Conservation (phyloP, 1,284 basidiomycete genomes). For the Puccinia horiana region DNA sequence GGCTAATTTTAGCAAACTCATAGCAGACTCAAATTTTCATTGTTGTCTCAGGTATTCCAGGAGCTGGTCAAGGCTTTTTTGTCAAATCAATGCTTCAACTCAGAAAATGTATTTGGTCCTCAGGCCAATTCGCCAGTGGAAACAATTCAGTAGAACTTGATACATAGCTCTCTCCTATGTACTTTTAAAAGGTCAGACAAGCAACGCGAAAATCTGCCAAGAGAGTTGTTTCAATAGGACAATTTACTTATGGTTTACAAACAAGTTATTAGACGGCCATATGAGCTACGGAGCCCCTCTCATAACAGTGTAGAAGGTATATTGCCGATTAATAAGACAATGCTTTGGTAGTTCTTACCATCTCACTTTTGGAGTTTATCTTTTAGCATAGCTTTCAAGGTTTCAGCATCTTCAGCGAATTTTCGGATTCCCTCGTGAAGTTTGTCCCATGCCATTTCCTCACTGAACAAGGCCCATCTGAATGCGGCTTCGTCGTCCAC, state of each 20-base stretch:
- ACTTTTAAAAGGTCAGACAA: too few relatives aligned
- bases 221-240: background rate
- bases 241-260: slow-evolving; percentile 4
- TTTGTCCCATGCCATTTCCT: slow-evolving; percentile 53
- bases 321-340: background rate
- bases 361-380: slow-evolving; percentile 66
- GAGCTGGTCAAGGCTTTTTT: too few relatives aligned
- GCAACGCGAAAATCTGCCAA: too few relatives aligned
- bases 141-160: background rate
- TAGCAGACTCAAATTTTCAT: too few relatives aligned
- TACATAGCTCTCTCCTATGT: too few relatives aligned
- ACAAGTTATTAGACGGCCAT: background rate
- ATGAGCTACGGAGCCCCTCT: background rate
- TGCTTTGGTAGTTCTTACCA: background rate
- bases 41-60: too few relatives aligned
- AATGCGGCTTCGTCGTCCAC: slow-evolving; percentile 93
- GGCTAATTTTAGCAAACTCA: too few relatives aligned
- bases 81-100: too few relatives aligned
- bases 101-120: too few relatives aligned
- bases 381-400: slow-evolving; percentile 80
- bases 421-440: slow-evolving; percentile 92
- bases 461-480: slow-evolving; percentile 80
- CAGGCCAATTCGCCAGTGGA: too few relatives aligned
- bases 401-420: slow-evolving; percentile 91
- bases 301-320: background rate